Conservation (phyloP, 1,139 yeast species). For the Debaryomyces subglobosus region DNA sequence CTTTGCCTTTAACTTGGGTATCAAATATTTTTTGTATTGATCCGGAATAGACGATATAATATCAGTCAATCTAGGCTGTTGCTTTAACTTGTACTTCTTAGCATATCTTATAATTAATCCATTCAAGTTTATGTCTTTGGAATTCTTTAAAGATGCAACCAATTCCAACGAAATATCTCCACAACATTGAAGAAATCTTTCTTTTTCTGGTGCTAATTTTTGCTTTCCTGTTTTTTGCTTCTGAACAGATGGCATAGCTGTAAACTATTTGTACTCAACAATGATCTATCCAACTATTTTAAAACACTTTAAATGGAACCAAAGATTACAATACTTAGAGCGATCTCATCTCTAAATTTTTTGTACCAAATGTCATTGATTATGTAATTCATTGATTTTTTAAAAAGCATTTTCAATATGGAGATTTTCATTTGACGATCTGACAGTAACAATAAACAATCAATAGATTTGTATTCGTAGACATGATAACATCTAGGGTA, state of each 20-base stretch:
- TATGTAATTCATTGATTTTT: constrained; percentile 1
- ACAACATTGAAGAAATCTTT: constrained; percentile 89
- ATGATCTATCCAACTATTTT: neutral
- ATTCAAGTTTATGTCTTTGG: constrained; percentile 85
- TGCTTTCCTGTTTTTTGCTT: constrained; percentile 44
- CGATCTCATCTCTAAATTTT: constrained; percentile 4
- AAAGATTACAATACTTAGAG: neutral
- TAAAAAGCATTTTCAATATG: constrained; percentile 1
- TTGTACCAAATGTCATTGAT: neutral
- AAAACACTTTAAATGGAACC: neutral
- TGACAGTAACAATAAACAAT: neutral
- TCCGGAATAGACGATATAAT: constrained; percentile 95
- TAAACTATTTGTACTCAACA: neutral
- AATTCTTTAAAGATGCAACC: constrained; percentile 72
- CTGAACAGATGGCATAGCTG: constrained; percentile 36
- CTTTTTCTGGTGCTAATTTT: constrained; percentile 82
- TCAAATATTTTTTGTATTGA: constrained; percentile 85
- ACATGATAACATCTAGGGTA: constrained; percentile 1
- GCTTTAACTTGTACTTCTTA: constrained; percentile 85
- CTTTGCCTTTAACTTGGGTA: constrained; percentile 94
- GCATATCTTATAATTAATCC: constrained; percentile 86
- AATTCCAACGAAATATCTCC: constrained; percentile 90
- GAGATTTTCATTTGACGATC: neutral
- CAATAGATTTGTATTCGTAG: neutral
- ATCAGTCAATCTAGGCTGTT: constrained; percentile 94